Evolutionary conservation across 805 yeast species (phyloP).

Genomic region (Wickerhamomyces chaumierensis): DNA sequence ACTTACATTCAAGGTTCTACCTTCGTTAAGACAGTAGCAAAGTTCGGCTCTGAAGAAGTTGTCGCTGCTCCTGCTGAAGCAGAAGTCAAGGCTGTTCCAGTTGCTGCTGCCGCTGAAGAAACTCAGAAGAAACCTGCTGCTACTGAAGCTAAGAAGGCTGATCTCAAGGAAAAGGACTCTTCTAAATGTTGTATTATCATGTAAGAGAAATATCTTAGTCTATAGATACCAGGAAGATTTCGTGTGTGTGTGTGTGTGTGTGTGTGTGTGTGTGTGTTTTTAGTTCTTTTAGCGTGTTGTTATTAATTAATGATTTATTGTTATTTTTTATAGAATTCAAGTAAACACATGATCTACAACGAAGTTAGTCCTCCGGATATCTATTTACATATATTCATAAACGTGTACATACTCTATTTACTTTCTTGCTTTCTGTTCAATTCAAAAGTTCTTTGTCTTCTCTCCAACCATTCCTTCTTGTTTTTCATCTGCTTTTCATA

Average conservation of each 20-base stretch:
- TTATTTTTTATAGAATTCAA: too few species aligned
- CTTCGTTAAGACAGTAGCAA: slow-evolving; percentile 38
- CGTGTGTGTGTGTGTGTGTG: too few species aligned
- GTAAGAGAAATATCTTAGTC: slow-evolving; percentile 15
- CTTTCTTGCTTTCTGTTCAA: slow-evolving; percentile 25
- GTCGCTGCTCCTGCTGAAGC: slow-evolving; percentile 1
- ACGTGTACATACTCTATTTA: slow-evolving; percentile 2
- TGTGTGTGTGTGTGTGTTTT: too few species aligned
- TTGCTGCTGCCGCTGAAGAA: slow-evolving; percentile 3
- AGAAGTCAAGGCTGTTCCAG: slow-evolving; percentile 2
- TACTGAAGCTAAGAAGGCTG: slow-evolving; percentile 5
- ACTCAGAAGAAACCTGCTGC: slow-evolving; percentile 4
- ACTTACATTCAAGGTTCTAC: slow-evolving; percentile 57
- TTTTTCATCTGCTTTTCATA: slow-evolving; percentile 30
- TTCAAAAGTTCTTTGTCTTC: slow-evolving; percentile 45
- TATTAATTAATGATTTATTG: too few species aligned
- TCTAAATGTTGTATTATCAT: slow-evolving; percentile 21
- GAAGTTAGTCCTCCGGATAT: background rate
- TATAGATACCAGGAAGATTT: too few species aligned
- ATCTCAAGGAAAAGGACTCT: slow-evolving; percentile 11
- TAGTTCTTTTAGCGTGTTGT: too few species aligned
- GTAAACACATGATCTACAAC: too few species aligned
- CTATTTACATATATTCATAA: background rate
- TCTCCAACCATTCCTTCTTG: slow-evolving; percentile 43
- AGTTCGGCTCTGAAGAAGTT: slow-evolving; percentile 17